Base-by-base conservation (phyloP, 2,329 filamentous ascomycete species). In the Phaeosphaeriaceae sp. region DNA sequence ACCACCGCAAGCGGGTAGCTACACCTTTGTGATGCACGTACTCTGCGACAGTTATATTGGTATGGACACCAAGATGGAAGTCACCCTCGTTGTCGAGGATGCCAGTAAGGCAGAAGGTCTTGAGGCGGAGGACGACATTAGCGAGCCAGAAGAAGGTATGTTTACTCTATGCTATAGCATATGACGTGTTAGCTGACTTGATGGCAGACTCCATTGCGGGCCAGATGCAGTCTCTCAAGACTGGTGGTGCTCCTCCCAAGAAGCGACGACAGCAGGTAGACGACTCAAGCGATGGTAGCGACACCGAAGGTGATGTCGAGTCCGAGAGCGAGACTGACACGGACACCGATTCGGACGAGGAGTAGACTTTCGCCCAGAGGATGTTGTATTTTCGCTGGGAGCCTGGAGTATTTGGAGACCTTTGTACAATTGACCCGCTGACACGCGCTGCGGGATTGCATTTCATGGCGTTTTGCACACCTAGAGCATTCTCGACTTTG, bases 61-160 rank as follows among this genome's bases (percentile, higher is more conserved):
- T 47, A 92, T 97, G 66, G 96, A 99, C 76, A 91, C 90, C 50
- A 95, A 93, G 84, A 88, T 92, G 84, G 92, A 97, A 73, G 92
- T 97, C 25, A 93, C 91, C 1, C 84, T 99, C 53, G 86, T 90
- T 25, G 92, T 99, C 9, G 93, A 97, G 72, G 93, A 98, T 70
- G 89, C 91, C 33, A 91, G 87, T 78, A 95, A 94, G 81, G 93
- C 92, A 5, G 89, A 87, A 20, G 86, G 90, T 66, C 89, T 96
- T 73, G 86, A 87, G 52, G 91, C 89, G 48, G 93, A 97, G 67
- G 95, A 97, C 70, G 95, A 99, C 58, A 99, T 99, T 66, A 96
- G 92, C 75, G 95, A 99, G 77, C 95, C 96, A 36, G 95, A 98
- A 63, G 95, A 99, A 84, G 95, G 95, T 97, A 85, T 83, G 89